Conservation (phyloP, 176 grass and related monocot species). For the Rhynchospora pubera region DNA sequence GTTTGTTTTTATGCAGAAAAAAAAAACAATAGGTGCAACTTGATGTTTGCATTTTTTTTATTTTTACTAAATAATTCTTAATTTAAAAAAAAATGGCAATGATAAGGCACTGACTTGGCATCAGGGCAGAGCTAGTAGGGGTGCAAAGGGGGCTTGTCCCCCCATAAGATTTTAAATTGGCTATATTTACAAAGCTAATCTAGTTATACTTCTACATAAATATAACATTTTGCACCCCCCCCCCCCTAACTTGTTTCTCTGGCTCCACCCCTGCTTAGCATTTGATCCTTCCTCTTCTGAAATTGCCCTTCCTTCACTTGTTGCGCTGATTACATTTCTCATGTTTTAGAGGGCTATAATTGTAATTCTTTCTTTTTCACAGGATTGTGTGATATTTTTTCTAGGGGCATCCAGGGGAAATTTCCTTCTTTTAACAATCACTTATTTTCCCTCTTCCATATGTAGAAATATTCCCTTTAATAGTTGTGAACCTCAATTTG, state of each 20-base stretch:
- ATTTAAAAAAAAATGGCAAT: neutral
- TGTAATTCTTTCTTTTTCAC: neutral
- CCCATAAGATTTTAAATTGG: too few relatives aligned
- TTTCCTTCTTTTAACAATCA: neutral
- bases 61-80: neutral
- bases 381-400: neutral
- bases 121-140: too few relatives aligned
- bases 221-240: too few relatives aligned
- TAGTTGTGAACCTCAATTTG: neutral
- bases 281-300: neutral
- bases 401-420: neutral
- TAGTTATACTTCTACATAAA: too few relatives aligned
- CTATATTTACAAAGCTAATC: too few relatives aligned
- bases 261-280: too few relatives aligned
- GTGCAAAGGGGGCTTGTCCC: too few relatives aligned
- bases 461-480: neutral
- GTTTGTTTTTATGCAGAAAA: too few relatives aligned
- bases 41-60: neutral
- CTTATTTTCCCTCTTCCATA: neutral
- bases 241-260: too few relatives aligned
- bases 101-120: neutral
- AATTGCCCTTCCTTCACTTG: neutral
- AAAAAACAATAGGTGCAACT: too few relatives aligned
- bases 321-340: neutral
- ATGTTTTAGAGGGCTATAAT: neutral